Conservation (phyloP, 345 rosid genomes). For the Durio zibethinus region DNA sequence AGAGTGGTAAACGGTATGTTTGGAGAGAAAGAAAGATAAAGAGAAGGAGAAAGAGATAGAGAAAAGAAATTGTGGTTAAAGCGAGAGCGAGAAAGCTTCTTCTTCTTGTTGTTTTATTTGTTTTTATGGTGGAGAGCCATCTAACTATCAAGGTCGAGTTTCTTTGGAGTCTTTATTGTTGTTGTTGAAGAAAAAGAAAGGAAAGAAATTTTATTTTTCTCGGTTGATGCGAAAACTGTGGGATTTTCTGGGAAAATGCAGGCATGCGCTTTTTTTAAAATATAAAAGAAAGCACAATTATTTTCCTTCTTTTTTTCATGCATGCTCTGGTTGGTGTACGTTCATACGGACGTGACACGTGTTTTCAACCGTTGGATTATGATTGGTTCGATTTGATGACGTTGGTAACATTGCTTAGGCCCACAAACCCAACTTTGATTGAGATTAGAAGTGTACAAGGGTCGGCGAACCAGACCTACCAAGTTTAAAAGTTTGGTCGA, state of each 20-base stretch:
- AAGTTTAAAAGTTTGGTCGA: too few species aligned
- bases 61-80: not conserved
- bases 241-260: slow-evolving; percentile 33
- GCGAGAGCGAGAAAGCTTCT: not conserved
- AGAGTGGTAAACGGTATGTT: not conserved
- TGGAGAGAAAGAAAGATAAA: slow-evolving; percentile 3
- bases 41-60: slow-evolving; percentile 3
- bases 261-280: slow-evolving; percentile 3
- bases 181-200: not conserved
- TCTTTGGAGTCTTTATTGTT: not conserved
- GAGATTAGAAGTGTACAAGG: too few species aligned
- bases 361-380: not conserved
- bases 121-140: not conserved
- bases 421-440: too few species aligned
- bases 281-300: slow-evolving; percentile 8
- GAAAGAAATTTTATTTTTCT: slow-evolving; percentile 7
- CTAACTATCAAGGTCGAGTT: slow-evolving; percentile 1
- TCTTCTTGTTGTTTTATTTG: not conserved
- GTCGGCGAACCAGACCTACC: too few species aligned
- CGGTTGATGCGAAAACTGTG: slow-evolving; percentile 34
- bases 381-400: too few species aligned
- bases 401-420: too few species aligned
- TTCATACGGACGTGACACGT: slow-evolving; percentile 21
- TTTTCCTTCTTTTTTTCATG: not conserved
- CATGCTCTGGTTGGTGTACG: not conserved